These are phyloP conservation scores for Geotrichum cucujoidarum DNA, from an alignment of 1,139 yeast genomes.

Conservation along the genomic window DNA sequence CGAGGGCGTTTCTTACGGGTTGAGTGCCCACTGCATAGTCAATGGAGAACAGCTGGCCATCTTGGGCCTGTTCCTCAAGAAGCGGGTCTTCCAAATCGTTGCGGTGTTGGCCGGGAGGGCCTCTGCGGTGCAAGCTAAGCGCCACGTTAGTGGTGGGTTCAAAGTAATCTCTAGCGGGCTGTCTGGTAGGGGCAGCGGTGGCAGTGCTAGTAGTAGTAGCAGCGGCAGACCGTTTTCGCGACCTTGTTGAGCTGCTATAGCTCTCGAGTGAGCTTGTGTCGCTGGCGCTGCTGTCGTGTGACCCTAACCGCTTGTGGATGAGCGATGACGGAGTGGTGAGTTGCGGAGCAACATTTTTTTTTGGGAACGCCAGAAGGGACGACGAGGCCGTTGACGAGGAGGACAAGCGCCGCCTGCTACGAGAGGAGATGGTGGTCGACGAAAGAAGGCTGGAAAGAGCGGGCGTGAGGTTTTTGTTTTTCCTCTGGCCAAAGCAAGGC, in stretches of 20 bases:
- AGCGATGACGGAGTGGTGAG: not conserved
- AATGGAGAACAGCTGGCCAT: conserved; percentile 2
- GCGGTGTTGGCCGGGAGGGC: conserved; percentile 1
- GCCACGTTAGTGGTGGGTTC: conserved; percentile 2
- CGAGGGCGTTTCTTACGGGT: not conserved
- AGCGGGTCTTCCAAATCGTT: conserved; percentile 1
- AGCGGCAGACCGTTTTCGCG: too few species aligned
- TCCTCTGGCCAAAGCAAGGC: too few species aligned
- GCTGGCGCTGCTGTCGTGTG: not conserved
- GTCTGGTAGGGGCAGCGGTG: not conserved
- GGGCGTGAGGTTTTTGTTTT: conserved; percentile 26
- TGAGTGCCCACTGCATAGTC: not conserved
- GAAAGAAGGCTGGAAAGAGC: conserved; percentile 26
- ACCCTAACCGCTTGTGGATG: not conserved
- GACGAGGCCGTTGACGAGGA: not conserved
- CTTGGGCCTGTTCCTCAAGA: not conserved
- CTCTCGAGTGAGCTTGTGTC: not conserved
- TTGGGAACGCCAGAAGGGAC: not conserved
- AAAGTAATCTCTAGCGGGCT: not conserved
- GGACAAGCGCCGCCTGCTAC: not conserved
- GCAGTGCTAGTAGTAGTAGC: not conserved
- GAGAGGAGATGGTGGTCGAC: conserved; percentile 26
- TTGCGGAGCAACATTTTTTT: not conserved
- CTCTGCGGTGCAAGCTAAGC: not conserved
- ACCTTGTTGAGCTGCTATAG: not conserved